Percentiles rank a stretch among this genome's conserved stretches.
These are phyloP conservation scores for Rhodotorula diobovata DNA, from an alignment of 768 basidiomycete species.

Conservation along the genomic window DNA sequence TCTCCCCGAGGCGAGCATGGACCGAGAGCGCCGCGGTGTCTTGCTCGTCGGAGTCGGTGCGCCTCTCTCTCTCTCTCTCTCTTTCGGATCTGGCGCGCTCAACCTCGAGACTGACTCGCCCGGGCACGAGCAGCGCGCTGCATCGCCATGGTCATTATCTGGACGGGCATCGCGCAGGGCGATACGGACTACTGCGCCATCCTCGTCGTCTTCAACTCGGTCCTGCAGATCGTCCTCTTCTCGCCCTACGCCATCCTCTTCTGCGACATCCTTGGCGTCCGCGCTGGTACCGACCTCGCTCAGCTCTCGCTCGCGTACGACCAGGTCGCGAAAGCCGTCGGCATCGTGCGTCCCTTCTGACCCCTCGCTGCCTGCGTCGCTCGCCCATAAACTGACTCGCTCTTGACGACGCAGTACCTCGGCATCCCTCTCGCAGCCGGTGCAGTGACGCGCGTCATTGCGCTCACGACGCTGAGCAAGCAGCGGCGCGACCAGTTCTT, in stretches of 20 bases:
- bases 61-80: background rate
- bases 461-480: slow-evolving; percentile 52
- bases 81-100: background rate
- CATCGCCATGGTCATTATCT: slow-evolving; percentile 58
- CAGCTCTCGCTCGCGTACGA: slow-evolving; percentile 57
- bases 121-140: slow-evolving; percentile 53
- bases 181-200: slow-evolving; percentile 67
- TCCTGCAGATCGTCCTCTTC: slow-evolving; percentile 71
- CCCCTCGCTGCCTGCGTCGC: too few relatives aligned
- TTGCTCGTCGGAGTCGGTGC: slow-evolving; percentile 66
- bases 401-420: slow-evolving; percentile 57
- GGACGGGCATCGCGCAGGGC: slow-evolving; percentile 69
- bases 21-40: slow-evolving; percentile 68
- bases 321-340: slow-evolving; percentile 61
- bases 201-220: slow-evolving; percentile 71
- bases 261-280: slow-evolving; percentile 62
- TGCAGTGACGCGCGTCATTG: slow-evolving; percentile 59
- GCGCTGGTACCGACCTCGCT: too few relatives aligned
- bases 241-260: slow-evolving; percentile 70
- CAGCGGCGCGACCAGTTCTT: slow-evolving; percentile 56
- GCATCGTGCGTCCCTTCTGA: slow-evolving; percentile 58
- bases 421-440: slow-evolving; percentile 75
- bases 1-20: slow-evolving; percentile 62
- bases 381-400: too few relatives aligned
- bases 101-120: background rate